Evolutionary conservation across 495 filamentous ascomycete species (phyloP).

Genomic region (Annulohypoxylon stygium): DNA sequence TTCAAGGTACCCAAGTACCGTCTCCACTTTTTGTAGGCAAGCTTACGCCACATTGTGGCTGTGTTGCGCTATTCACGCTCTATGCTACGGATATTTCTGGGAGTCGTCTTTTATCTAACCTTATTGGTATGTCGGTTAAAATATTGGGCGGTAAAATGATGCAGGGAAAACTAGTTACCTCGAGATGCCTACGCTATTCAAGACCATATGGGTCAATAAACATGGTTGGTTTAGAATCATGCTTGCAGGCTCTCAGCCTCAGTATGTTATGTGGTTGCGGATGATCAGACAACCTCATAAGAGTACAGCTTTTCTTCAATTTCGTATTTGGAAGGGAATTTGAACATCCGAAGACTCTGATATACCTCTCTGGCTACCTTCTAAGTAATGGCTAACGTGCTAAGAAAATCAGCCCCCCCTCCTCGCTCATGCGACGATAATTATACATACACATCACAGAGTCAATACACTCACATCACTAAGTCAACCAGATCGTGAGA

Average conservation of each 20-base stretch:
- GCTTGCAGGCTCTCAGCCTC: neutral
- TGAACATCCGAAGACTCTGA: neutral
- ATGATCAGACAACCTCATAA: neutral
- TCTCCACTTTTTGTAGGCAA: conserved; percentile 1
- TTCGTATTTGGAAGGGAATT: neutral
- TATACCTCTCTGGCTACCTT: neutral
- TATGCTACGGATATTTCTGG: too few species aligned
- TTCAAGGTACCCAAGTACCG: conserved; percentile 19
- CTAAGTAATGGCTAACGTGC: neutral
- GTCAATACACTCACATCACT: neutral
- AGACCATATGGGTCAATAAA: too few species aligned
- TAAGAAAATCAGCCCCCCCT: neutral
- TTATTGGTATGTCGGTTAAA: too few species aligned
- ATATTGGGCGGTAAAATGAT: too few species aligned
- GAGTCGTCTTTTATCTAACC: too few species aligned
- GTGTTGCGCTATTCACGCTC: neutral
- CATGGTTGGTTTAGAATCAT: neutral
- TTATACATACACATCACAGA: neutral
- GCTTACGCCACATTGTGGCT: conserved; percentile 51
- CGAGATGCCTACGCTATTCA: too few species aligned
- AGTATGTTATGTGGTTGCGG: neutral
- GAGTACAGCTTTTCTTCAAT: neutral
- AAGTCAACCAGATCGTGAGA: neutral
- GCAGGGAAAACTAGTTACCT: too few species aligned
- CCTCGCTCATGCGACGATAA: too few species aligned